Evolutionary conservation across 352 stramenopile genomes (phyloP), one percentile per base, ranked within the genome.

Genomic region (Peronospora destructor): DNA sequence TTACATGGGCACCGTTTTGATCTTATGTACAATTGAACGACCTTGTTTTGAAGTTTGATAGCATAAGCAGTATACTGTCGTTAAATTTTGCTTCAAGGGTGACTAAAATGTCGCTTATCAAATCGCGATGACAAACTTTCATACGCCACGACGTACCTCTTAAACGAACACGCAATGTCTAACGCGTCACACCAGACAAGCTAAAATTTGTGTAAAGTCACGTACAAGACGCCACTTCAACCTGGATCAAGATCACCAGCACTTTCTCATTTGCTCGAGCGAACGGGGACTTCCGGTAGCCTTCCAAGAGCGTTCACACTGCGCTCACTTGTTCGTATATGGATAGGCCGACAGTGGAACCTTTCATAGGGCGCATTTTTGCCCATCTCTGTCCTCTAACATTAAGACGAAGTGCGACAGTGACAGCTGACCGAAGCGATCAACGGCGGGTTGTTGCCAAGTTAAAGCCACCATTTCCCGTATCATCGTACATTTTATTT

Each of bases 21-120:
- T 26, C 23, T 26, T 4, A 3, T 6, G 5, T 4, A 14, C 12
- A 36, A 7, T 14, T 11, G 12, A 6, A 36, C 13, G 11, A 14
- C 16, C 30, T 2, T 36, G 12, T 36, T n/a, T n/a, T 35, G 4
- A 35, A 35, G 19, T 23, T 23, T 3, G 3, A 23, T n/a, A 23
- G 19, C 19, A 23, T 23, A 30, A 30, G 26, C 8, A 26, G 42
- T 29, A n/a, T 3, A 36, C 4, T 40, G 19, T 28, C n/a, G 33
- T 12, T 57, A 37, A 35, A 35, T 58, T 52, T 40, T 21, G 21
- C 28, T 35, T 35, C 25, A 14, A 38, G 45, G 32, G 46, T 46
- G 34, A 2, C 35, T 52, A 47, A 57, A 42, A 36, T 53, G 41
- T 62, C 43, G 25, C 48, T 43, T 39, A 11, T 28, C 39, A 46